These are phyloP conservation scores for Apiospora rasikravindrae DNA, from an alignment of 2,329 filamentous ascomycete species.

Conservation along the genomic window DNA sequence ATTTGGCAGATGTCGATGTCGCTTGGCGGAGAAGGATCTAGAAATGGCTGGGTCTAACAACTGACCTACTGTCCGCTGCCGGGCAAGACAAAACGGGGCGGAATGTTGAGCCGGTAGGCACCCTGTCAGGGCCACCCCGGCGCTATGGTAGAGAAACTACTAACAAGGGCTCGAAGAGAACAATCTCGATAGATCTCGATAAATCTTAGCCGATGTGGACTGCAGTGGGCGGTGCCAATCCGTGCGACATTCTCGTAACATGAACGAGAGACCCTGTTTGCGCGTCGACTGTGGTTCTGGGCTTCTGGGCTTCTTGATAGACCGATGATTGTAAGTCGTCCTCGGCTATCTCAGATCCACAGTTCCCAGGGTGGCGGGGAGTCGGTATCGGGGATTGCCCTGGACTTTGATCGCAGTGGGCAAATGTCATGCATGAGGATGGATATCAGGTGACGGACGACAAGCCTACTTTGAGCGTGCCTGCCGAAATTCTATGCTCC, in stretches of 20 bases:
- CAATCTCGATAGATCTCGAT: background rate
- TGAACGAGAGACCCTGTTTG: background rate
- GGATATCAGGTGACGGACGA: slow-evolving; percentile 1
- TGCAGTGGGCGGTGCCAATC: background rate
- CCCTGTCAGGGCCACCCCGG: background rate
- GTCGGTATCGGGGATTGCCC: background rate
- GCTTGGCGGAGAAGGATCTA: background rate
- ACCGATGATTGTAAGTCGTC: background rate
- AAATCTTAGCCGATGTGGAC: background rate
- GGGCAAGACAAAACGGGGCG: background rate
- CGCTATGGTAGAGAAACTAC: background rate
- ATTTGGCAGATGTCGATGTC: background rate
- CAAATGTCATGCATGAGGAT: background rate
- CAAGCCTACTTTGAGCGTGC: background rate
- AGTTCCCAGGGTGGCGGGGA: background rate
- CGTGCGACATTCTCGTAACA: background rate
- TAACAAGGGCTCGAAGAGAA: background rate
- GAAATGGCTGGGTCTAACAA: background rate
- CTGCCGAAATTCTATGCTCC: background rate
- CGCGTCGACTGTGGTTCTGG: background rate
- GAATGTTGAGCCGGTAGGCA: background rate
- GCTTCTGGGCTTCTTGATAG: background rate
- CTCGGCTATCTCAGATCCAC: background rate
- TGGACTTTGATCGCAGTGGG: background rate
- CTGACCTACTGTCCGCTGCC: background rate